Conservation (phyloP, 2,329 filamentous ascomycete species). For the Claviceps spartinae region DNA sequence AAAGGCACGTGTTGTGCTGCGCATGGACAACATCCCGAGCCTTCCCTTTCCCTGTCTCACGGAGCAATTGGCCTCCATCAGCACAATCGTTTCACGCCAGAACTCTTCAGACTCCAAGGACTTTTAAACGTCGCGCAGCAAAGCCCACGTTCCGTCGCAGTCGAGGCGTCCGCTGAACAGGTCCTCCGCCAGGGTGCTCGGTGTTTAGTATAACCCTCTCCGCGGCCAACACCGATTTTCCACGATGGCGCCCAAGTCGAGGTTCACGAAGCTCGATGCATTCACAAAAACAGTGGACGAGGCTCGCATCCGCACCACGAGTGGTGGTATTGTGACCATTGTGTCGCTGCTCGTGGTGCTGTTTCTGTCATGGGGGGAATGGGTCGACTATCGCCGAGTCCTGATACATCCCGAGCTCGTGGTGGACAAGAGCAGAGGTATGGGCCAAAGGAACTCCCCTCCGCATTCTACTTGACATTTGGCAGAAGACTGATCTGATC, state of each 20-base stretch:
- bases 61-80: not conserved
- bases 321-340: constrained; percentile 89
- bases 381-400: constrained; percentile 79
- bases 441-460: constrained; percentile 7
- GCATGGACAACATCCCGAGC: not conserved
- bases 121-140: not conserved
- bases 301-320: constrained; percentile 88
- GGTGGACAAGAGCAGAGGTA: constrained; percentile 92
- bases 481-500: constrained; percentile 7
- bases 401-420: constrained; percentile 83
- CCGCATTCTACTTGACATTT: too few species aligned
- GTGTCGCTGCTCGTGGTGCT: constrained; percentile 77
- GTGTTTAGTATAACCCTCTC: not conserved
- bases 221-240: not conserved
- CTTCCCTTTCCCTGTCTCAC: not conserved
- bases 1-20: not conserved
- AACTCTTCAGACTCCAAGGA: not conserved
- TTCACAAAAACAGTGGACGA: constrained; percentile 99
- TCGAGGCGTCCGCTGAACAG: not conserved
- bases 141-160: not conserved
- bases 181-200: not conserved
- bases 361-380: constrained; percentile 88
- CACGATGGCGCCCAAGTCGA: constrained; percentile 74
- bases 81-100: not conserved
- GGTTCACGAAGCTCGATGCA: constrained; percentile 93